These are phyloP conservation scores for Linnemannia hyalina DNA, from an alignment of 192 early-diverging fungal genomes.

Conservation along the genomic window DNA sequence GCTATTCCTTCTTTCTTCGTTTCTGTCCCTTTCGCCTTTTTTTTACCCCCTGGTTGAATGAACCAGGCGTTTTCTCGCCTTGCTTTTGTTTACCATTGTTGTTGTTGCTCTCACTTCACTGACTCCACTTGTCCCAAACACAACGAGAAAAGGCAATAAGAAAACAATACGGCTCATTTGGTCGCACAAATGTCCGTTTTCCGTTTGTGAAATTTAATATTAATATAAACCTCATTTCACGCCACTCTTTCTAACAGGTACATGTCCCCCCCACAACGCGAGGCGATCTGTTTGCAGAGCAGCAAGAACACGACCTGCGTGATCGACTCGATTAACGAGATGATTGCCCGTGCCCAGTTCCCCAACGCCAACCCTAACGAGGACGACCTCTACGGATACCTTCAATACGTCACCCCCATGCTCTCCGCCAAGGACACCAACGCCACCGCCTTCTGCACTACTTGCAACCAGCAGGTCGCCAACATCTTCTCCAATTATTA, in stretches of 20 bases:
- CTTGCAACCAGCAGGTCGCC: constrained; percentile 48
- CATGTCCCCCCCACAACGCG: constrained; percentile 39
- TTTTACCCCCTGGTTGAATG: not conserved
- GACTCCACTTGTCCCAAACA: not conserved
- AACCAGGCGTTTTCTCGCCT: no score
- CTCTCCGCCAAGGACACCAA: constrained; percentile 1
- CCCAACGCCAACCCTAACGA: constrained; percentile 30
- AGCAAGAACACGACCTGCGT: constrained; percentile 33
- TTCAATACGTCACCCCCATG: constrained; percentile 50
- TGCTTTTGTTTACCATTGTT: no score
- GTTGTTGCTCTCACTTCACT: no score
- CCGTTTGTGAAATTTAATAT: not conserved
- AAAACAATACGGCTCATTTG: not conserved
- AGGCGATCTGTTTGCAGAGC: constrained; percentile 36
- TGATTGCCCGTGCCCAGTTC: constrained; percentile 39
- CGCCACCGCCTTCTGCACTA: constrained; percentile 28
- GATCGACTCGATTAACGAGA: constrained; percentile 35
- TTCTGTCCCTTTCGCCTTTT: not conserved
- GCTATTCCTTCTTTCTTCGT: not conserved
- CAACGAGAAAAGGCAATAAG: not conserved
- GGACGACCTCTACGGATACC: constrained; percentile 46
- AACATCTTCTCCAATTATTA: constrained; percentile 53
- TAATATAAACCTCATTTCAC: not conserved
- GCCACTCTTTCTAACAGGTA: constrained; percentile 24
- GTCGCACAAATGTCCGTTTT: not conserved